phyloP scores from a whole-genome alignment of 2,329 filamentous ascomycete genomes.

The Onygena corvina region DNA sequence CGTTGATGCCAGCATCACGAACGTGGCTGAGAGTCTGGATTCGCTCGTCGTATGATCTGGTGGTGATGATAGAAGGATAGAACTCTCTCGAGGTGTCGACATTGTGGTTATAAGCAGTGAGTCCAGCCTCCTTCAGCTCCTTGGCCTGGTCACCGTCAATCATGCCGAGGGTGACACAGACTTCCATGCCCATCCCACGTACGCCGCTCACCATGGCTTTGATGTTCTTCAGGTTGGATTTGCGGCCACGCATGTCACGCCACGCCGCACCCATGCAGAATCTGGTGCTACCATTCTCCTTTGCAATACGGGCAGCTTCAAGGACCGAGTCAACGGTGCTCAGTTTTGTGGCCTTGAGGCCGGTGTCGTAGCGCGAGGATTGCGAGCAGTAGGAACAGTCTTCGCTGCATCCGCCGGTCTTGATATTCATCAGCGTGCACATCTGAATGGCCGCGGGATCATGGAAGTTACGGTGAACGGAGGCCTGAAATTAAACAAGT shows the following conservation, averaged over 20 bases:
- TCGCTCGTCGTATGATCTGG: constrained; percentile 75
- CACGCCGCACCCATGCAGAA: constrained; percentile 95
- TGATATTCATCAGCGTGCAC: constrained; percentile 94
- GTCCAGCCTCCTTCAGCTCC: constrained; percentile 68
- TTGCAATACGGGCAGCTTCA: constrained; percentile 61
- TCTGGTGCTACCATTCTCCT: constrained; percentile 71
- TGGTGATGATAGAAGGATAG: constrained; percentile 77
- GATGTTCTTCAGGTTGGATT: constrained; percentile 70
- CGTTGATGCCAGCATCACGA: constrained; percentile 73
- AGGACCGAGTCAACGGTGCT: constrained; percentile 71
- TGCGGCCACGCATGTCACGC: constrained; percentile 86
- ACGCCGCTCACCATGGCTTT: constrained; percentile 77
- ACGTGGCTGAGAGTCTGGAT: constrained; percentile 68
- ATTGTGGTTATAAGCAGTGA: constrained; percentile 93
- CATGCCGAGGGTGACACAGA: constrained; percentile 89
- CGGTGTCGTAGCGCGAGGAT: constrained; percentile 66
- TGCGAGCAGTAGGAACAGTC: constrained; percentile 91
- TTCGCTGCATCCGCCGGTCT: constrained; percentile 82
- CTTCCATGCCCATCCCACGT: constrained; percentile 71
- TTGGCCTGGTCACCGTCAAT: constrained; percentile 67
- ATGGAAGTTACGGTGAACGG: constrained; percentile 74
- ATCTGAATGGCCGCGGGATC: constrained; percentile 73
- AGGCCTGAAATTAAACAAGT: constrained; percentile 41
- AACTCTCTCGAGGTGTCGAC: constrained; percentile 82
- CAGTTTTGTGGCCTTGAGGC: constrained; percentile 67